A percentile compares a stretch with the other conserved stretches of the same genome.
These are phyloP conservation scores for Vanrija humicola DNA, from an alignment of 1,284 basidiomycete genomes.

Conservation along the genomic window DNA sequence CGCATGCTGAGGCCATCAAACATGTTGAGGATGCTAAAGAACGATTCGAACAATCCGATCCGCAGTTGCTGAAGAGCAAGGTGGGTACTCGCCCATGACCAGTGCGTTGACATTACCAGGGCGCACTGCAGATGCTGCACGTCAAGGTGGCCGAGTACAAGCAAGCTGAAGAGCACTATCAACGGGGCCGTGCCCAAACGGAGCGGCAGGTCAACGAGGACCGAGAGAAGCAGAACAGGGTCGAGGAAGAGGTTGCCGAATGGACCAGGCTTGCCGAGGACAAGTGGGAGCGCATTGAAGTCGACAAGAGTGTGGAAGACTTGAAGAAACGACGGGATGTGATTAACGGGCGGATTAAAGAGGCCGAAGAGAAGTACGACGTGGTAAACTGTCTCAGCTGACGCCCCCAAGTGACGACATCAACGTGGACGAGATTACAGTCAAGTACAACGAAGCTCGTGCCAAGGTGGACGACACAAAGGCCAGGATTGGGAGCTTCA, in stretches of 20 bases:
- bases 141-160: too few species aligned
- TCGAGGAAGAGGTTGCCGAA: not conserved
- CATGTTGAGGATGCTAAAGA: too few species aligned
- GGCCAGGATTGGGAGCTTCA: conserved; percentile 52
- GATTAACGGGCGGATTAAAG: conserved; percentile 62
- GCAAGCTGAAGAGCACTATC: too few species aligned
- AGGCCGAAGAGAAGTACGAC: conserved; percentile 62
- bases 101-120: too few species aligned
- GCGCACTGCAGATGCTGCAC: too few species aligned
- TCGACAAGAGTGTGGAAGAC: conserved; percentile 57
- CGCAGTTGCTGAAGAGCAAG: too few species aligned
- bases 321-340: conserved; percentile 63
- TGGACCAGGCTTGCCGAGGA: conserved; percentile 19
- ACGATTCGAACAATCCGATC: too few species aligned
- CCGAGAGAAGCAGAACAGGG: not conserved
- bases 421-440: conserved; percentile 69
- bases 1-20: too few species aligned
- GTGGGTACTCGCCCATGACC: too few species aligned
- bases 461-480: not conserved
- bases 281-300: conserved; percentile 57
- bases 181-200: too few species aligned
- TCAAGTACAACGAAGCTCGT: conserved; percentile 55
- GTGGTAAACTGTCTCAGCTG: conserved; percentile 5
- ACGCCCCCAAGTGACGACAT: conserved; percentile 60
- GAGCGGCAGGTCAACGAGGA: too few species aligned